Evolutionary conservation across 768 basidiomycete genomes (phyloP), one percentile per base, ranked within the genome.

Genomic region (Cyclocybe aegerita): DNA sequence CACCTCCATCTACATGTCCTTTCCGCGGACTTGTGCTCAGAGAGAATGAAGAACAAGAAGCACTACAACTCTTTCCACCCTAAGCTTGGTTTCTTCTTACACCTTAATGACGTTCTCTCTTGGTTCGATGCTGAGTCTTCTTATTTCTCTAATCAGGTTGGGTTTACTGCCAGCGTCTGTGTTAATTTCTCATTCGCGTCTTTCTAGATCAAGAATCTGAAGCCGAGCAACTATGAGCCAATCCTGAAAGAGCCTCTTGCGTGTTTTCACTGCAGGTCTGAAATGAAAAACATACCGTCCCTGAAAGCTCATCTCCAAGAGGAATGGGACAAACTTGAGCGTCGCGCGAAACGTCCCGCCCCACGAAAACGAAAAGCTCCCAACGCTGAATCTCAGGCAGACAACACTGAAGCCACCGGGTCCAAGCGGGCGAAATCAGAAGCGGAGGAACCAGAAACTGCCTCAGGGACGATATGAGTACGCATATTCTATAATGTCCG

Each of bases 61-160:
- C 94, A 97, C 57, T 90, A 92, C 69, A 94, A 95, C 60, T 88
- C 90, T 4, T 97, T 95, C 69, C 86, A 89, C 60, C 93, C 93
- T 0, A 80, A 81, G 42, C 73, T 80, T 14, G 92, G 90, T 1
- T 96, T 92, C 70, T 95, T 96, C 69, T 61, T 95, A 2, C 79
- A 84, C 53, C 68, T 94, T 12, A 75, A 83, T 44, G 83, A 91
- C 8, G 86, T 96, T n/a, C 70, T 90, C 39, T 75, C 79, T 2
- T 93, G 92, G 92, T 86, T 90, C 52, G 88, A 88, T 29, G 80
- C 80, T 10, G 80, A 78, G 12, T 72, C 78, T 1, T 76, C 79
- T 0, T 85, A 76, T 60, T 85, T 73, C 59, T 60, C 67, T 12
- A 58, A 36, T 37, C 46, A 51, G 50, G 55, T 40, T 41, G 31